Base-by-base conservation (phyloP, 331 rosid species). In the Spiraea crenata region DNA sequence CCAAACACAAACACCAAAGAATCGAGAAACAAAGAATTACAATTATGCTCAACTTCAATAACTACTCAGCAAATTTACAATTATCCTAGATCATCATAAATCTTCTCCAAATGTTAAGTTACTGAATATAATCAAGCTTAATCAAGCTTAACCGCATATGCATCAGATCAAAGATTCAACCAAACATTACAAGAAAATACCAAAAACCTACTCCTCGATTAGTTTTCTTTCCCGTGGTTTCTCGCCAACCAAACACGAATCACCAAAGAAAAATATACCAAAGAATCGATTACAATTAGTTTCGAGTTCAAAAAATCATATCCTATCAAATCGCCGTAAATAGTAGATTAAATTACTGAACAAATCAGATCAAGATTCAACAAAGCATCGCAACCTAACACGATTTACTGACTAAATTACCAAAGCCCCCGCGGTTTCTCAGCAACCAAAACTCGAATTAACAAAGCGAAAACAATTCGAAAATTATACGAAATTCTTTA, bases 401-500 rank as follows among this genome's bases (percentile, higher is more conserved):
- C 47, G 8, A n/a, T n/a, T n/a, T n/a, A n/a, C n/a, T n/a, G n/a
- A n/a, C n/a, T n/a, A n/a, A n/a, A n/a, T n/a, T n/a, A n/a, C n/a
- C n/a, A n/a, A n/a, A n/a, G n/a, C n/a, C n/a, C 60, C 56, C 20
- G 2, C n/a, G 57, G 37, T 49, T 72, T 39, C 19, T 55, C 3
- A 34, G 8, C 63, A 63, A 73, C 54, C 55, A 71, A 77, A 71
- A n/a, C 49, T 45, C 3, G 64, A 19, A 59, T 14, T 8, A 59
- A 4, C 44, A 19, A 59, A 35, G 45, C 14, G 38, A 57, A 10
- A 14, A 5, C 19, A n/a, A 1, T 3, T 10, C 19, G 58, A 54
- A 54, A n/a, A 19, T 31, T 54, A 19, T n/a, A 54, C 58, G 31
- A 19, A 54, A 17, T 54, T 45, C 9, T 8, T 0, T 25, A 45